Conservation (phyloP, 1,284 basidiomycete genomes). For the Ganoderma multipileum region DNA sequence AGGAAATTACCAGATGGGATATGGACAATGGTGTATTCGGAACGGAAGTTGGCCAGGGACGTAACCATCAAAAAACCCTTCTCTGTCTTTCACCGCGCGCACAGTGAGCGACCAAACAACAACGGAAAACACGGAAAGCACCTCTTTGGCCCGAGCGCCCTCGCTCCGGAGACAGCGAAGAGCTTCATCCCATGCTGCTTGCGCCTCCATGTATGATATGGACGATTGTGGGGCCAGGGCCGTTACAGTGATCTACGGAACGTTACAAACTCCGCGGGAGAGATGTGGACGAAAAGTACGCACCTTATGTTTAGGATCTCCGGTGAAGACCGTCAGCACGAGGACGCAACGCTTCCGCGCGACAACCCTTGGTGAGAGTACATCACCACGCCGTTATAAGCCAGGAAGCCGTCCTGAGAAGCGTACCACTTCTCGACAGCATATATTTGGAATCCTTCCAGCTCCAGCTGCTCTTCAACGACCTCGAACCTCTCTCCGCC, state of each 20-base stretch:
- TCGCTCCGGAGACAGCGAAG: constrained; percentile 67
- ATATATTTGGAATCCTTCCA: constrained; percentile 76
- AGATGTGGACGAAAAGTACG: not conserved
- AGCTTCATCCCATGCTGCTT: constrained; percentile 64
- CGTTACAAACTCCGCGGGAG: constrained; percentile 5
- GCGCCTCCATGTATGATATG: constrained; percentile 52
- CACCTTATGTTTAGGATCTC: constrained; percentile 70
- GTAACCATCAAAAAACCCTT: constrained; percentile 78
- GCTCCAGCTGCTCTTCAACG: constrained; percentile 51
- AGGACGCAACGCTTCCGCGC: constrained; percentile 65
- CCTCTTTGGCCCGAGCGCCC: constrained; percentile 72
- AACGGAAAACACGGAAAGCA: constrained; percentile 34
- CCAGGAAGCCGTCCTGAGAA: constrained; percentile 8
- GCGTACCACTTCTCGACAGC: constrained; percentile 83
- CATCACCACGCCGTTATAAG: constrained; percentile 21
- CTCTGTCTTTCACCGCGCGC: constrained; percentile 52
- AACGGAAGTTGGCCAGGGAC: constrained; percentile 84
- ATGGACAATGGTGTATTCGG: constrained; percentile 81
- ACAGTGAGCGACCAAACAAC: not conserved
- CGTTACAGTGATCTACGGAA: constrained; percentile 62
- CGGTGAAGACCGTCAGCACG: constrained; percentile 76
- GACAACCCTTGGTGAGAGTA: constrained; percentile 58
- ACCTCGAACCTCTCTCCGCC: constrained; percentile 50
- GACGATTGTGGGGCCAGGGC: constrained; percentile 54
- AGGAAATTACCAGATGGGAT: constrained; percentile 75